Conservation (phyloP, 441 rosid species). For the Pelargonium hybrid region DNA sequence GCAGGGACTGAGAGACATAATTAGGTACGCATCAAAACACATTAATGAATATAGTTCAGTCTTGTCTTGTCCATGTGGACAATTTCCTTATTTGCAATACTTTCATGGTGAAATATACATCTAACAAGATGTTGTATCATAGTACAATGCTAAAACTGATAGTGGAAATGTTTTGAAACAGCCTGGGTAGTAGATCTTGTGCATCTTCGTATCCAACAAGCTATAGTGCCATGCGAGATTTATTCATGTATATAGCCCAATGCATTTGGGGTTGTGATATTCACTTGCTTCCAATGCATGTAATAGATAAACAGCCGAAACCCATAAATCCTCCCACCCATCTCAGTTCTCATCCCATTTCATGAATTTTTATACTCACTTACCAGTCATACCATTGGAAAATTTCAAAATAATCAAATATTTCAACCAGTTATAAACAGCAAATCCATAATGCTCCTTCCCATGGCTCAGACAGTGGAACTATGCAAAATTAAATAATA, state of each 20-base stretch:
- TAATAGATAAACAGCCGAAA: neutral
- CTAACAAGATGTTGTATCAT: neutral
- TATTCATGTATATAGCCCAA: too few relatives aligned
- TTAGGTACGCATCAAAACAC: neutral
- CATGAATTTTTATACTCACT: neutral
- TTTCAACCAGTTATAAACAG: neutral
- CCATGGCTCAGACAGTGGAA: neutral
- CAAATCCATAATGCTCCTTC: neutral
- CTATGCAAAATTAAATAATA: neutral
- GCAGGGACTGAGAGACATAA: neutral
- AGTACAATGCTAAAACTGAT: neutral
- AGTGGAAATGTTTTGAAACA: too few relatives aligned
- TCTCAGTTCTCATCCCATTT: neutral
- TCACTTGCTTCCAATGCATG: neutral
- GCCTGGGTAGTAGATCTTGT: neutral
- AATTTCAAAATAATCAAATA: neutral
- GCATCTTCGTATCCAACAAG: neutral
- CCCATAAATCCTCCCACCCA: neutral
- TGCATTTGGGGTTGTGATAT: neutral
- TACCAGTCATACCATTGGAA: neutral
- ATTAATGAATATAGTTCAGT: neutral
- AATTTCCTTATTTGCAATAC: neutral
- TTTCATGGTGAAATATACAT: neutral
- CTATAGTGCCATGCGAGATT: neutral
- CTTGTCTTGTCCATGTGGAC: neutral